Evolutionary conservation across 2,329 filamentous ascomycete species (phyloP), one percentile per base, ranked within the genome.

Genomic region (Penicillium sp.): DNA sequence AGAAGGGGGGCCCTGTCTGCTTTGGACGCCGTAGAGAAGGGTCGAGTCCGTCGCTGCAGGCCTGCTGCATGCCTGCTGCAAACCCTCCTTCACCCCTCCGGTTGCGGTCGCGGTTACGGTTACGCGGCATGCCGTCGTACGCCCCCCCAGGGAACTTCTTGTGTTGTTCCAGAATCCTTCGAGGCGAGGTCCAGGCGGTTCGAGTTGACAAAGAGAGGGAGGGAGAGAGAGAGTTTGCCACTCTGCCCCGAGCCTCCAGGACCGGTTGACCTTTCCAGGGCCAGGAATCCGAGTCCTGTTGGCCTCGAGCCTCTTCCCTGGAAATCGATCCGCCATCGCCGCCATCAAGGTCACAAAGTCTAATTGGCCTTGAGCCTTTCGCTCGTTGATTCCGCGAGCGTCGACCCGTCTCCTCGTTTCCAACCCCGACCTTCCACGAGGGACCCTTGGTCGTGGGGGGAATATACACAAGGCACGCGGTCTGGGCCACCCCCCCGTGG

Each of bases 111-210:
- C 29, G 29, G 11, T 32, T 7, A 11, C 29, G 29, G 29, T 5
- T 32, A 32, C 29, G 29, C 29, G 29, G 29, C 29, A 32, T 32
- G 18, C 40, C 18, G 32, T 18, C 29, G 32, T 43, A 24, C 9
- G 27, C 18, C 18, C 18, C 18, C 11, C 9, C 8, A 18, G 9
- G 29, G n/a, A 6, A 25, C 5, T 24, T 41, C 27, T n/a, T 18
- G 39, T 7, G 6, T 27, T 11, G 5, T 67, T 67, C 65, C 66
- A 62, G 65, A 67, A 67, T 39, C 29, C 53, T 67, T 66, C 64
- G 62, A 47, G 65, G 65, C 65, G 27, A 27, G 33, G 29, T 32
- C 27, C 24, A 11, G 32, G 27, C 32, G 24, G 27, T 39, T 26
- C 11, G 24, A 26, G 37, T 26, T 39, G 12, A 26, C 37, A 39